Percentiles rank a stretch among this genome's conserved stretches.
These are phyloP conservation scores for Aplosporella prunicola DNA, from an alignment of 2,329 filamentous ascomycete species.

Conservation along the genomic window DNA sequence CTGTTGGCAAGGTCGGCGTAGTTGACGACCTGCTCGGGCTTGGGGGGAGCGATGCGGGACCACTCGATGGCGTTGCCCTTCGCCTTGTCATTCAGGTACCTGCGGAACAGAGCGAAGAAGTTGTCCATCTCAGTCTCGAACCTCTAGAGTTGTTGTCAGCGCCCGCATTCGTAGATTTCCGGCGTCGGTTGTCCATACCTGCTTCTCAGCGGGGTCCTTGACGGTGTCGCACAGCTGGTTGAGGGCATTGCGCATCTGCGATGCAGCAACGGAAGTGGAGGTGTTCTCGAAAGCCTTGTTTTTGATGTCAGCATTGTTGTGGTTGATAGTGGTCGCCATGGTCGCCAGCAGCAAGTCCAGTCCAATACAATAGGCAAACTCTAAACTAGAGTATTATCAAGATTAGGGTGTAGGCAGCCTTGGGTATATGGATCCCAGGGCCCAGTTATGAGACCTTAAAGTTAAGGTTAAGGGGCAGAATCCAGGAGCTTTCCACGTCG, in stretches of 20 bases:
- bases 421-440: too few relatives aligned
- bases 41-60: conserved; percentile 92
- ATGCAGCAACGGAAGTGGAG: conserved; percentile 92
- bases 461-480: conserved; percentile 5
- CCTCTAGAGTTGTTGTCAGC: conserved; percentile 45
- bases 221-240: conserved; percentile 88
- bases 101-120: conserved; percentile 97
- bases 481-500: conserved; percentile 10
- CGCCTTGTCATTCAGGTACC: conserved; percentile 97
- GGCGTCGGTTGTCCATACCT: conserved; percentile 48
- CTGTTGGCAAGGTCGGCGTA: conserved; percentile 85
- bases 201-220: conserved; percentile 64
- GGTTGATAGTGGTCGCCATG: not conserved
- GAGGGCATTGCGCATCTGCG: conserved; percentile 97
- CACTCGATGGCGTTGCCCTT: conserved; percentile 95
- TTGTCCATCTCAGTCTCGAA: conserved; percentile 99
- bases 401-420: too few relatives aligned
- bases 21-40: conserved; percentile 86
- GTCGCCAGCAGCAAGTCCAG: conserved; percentile 9
- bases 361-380: too few relatives aligned
- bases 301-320: conserved; percentile 5
- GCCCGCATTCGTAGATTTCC: conserved; percentile 8
- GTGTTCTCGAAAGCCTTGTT: conserved; percentile 95
- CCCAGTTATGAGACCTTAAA: too few relatives aligned
- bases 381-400: too few relatives aligned